Evolutionary conservation across 352 stramenopile species (phyloP), one percentile per base, ranked within the genome.

Genomic region (Phytophthora fragariaefolia): DNA sequence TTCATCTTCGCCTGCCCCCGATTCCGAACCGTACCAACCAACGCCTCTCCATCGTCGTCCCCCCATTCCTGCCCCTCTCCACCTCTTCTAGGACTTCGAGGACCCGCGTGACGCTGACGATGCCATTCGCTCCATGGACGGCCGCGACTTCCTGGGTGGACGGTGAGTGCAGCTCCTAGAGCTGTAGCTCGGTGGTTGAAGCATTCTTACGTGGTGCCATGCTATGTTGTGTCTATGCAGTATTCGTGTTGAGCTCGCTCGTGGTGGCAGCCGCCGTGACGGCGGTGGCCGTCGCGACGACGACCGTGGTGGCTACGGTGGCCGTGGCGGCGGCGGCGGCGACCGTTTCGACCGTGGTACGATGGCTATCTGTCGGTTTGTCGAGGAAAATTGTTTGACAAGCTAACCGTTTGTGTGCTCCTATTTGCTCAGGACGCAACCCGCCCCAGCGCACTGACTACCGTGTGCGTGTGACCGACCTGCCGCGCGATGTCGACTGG

Each of bases 51-150:
- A 69, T 76, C 70, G 59, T 81, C 71, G 73, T 76, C 76, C 76
- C 68, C 76, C 72, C 75, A 69, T 79, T 72, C 63, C 54, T 79
- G 56, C 81, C 76, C 73, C 82, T 73, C 60, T 69, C 56, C 79
- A 76, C 76, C 70, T 76, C 72, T 80, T 79, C 74, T 88, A 96
- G 87, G 87, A 96, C 74, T 96, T 94, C 51, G 87, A 96, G 83
- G 87, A 96, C 81, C 87, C 87, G 58, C 85, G 87, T 67, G 87
- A 96, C 63, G 87, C 87, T 55, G 87, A 96, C 47, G 87, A 96
- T 60, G 82, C 87, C 45, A 96, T 96, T 73, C 85, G 83, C 70
- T 89, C 82, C 20, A 94, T 96, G 85, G 85, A 96, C 63, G 85
- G 85, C 52, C 85, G 83, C 27, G 87, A 96, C 68, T 92, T 94